Conservation (phyloP, 345 rosid species). For the rapeseed (Brassica napus) region DNA sequence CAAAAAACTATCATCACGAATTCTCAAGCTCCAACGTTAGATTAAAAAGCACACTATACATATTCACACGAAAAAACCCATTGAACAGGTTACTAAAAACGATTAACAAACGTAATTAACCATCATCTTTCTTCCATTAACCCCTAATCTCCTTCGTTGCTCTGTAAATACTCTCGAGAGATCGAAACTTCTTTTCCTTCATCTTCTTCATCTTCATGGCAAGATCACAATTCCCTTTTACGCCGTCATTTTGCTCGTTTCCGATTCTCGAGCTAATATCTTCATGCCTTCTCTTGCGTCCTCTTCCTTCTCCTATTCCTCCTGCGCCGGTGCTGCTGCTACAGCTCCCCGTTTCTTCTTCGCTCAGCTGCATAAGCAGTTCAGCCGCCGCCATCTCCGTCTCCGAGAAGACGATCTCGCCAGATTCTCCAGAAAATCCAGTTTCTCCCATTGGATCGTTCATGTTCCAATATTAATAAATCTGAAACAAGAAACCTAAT, state of each 20-base stretch:
- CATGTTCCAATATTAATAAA: slow-evolving; percentile 3
- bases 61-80: neutral
- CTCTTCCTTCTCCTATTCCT: slow-evolving; percentile 3
- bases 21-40: slow-evolving; percentile 21
- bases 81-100: neutral
- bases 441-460: slow-evolving; percentile 32
- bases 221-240: neutral
- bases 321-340: slow-evolving; percentile 36
- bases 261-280: slow-evolving; percentile 25
- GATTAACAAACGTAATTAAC: slow-evolving; percentile 24
- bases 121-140: neutral
- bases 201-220: slow-evolving; percentile 18
- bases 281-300: slow-evolving; percentile 28
- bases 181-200: slow-evolving; percentile 40
- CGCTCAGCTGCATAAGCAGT: slow-evolving; percentile 43
- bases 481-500: neutral
- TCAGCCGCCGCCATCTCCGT: slow-evolving; percentile 44
- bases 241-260: slow-evolving; percentile 26
- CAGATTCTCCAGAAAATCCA: slow-evolving; percentile 23
- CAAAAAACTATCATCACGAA: slow-evolving; percentile 12
- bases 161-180: slow-evolving; percentile 38
- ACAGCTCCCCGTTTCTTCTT: slow-evolving; percentile 38
- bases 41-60: slow-evolving; percentile 4
- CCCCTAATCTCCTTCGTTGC: slow-evolving; percentile 31
- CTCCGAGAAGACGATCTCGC: slow-evolving; percentile 26